phyloP scores from a whole-genome alignment of 257 asterid genomes.

The Anisodus tanguticus region DNA sequence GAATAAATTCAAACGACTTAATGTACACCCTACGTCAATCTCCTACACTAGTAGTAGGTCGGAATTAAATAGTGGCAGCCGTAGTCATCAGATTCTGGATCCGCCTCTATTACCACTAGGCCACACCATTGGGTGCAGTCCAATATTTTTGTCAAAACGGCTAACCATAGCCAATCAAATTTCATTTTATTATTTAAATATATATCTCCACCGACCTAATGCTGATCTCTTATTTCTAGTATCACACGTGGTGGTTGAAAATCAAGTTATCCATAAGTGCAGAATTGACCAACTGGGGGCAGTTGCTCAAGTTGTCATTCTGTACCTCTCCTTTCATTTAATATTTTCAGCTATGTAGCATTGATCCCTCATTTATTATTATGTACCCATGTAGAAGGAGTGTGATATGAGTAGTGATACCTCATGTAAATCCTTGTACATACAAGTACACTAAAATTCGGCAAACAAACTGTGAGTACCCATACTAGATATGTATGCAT shows the following conservation, averaged over 20 bases:
- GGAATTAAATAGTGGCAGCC: too few relatives aligned
- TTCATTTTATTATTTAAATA: not conserved
- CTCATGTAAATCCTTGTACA: not conserved
- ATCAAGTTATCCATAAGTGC: conserved; percentile 4
- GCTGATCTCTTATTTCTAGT: not conserved
- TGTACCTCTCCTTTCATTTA: not conserved
- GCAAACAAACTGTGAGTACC: not conserved
- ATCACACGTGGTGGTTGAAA: not conserved
- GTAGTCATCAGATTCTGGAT: too few relatives aligned
- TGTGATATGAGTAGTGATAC: not conserved
- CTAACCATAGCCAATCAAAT: not conserved
- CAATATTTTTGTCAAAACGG: not conserved
- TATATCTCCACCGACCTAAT: not conserved
- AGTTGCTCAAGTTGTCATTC: not conserved
- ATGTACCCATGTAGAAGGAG: not conserved
- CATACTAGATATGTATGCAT: conserved; percentile 25
- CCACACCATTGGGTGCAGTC: not conserved
- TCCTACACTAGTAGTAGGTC: too few relatives aligned
- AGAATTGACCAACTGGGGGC: not conserved
- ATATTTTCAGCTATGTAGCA: not conserved
- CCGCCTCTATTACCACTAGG: too few relatives aligned
- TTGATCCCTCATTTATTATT: not conserved
- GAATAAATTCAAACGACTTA: too few relatives aligned
- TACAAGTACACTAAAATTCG: not conserved
- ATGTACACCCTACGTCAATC: too few relatives aligned